A percentile compares a stretch with the other conserved stretches of the same genome.
Evolutionary conservation across 2,329 filamentous ascomycete genomes (phyloP).

Genomic region (Fonsecaea erecta): DNA sequence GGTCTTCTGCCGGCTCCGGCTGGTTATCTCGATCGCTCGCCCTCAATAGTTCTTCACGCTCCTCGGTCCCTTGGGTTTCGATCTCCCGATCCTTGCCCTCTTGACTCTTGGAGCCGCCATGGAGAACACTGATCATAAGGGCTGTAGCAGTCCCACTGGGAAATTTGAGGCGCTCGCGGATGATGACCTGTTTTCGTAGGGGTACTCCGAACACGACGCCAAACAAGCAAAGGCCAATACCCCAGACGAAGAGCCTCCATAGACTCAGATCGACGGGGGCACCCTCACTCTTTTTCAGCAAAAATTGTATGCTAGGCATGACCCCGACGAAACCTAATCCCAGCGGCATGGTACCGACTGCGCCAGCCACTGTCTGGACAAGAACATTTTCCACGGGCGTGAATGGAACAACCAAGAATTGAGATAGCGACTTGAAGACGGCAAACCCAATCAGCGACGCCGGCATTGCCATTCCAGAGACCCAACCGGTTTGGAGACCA

Average conservation of each 20-base stretch:
- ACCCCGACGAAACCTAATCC: constrained; percentile 96
- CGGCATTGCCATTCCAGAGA: constrained; percentile 94
- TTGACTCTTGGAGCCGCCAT: constrained; percentile 63
- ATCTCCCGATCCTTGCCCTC: constrained; percentile 37
- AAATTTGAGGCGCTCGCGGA: constrained; percentile 89
- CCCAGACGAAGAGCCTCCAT: constrained; percentile 85
- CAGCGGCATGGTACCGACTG: constrained; percentile 94
- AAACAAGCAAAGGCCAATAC: constrained; percentile 91
- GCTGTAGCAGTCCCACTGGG: constrained; percentile 95
- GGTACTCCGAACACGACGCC: constrained; percentile 96
- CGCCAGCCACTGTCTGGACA: constrained; percentile 92
- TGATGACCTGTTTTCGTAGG: constrained; percentile 85
- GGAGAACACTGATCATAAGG: constrained; percentile 86
- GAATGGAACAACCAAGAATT: constrained; percentile 77
- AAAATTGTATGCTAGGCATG: constrained; percentile 86
- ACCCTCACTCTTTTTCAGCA: constrained; percentile 76
- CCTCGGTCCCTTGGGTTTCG: constrained; percentile 39
- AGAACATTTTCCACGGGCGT: constrained; percentile 95
- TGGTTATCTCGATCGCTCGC: constrained; percentile 45
- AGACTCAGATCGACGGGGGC: constrained; percentile 74
- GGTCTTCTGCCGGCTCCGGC: constrained; percentile 45
- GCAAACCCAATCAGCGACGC: constrained; percentile 92
- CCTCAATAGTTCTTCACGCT: constrained; percentile 41
- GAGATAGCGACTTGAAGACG: constrained; percentile 80
- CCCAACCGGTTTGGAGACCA: constrained; percentile 87